Conservation (phyloP, 108 stramenopile genomes). For the Skeletonema costatum region DNA sequence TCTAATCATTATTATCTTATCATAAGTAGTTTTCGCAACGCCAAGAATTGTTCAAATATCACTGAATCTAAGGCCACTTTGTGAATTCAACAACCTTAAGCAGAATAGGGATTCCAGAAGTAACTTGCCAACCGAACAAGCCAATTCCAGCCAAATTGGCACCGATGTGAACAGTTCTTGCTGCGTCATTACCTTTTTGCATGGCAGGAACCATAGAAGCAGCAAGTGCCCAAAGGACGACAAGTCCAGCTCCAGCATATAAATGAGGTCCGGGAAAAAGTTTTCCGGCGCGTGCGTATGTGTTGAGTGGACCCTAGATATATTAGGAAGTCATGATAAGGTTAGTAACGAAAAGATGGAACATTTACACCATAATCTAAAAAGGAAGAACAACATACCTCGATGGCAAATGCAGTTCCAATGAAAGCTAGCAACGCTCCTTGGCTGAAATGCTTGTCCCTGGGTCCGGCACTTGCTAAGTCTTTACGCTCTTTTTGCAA, state of each 20-base stretch:
- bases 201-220: constrained; percentile 91
- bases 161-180: constrained; percentile 92
- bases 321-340: not conserved
- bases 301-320: constrained; percentile 91
- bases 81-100: constrained; percentile 92
- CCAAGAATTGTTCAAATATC: not conserved
- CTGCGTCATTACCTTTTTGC: constrained; percentile 98
- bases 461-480: constrained; percentile 54
- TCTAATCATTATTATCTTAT: not conserved
- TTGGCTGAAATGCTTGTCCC: constrained; percentile 91
- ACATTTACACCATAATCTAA: constrained; percentile 4
- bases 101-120: constrained; percentile 87
- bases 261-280: constrained; percentile 98
- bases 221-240: constrained; percentile 92
- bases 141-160: constrained; percentile 89
- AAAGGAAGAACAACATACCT: constrained; percentile 56
- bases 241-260: constrained; percentile 95
- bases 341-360: not conserved
- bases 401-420: constrained; percentile 93
- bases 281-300: constrained; percentile 95
- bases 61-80: constrained; percentile 74
- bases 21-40: not conserved
- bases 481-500: constrained; percentile 85
- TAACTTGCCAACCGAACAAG: constrained; percentile 94
- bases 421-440: constrained; percentile 87